Conservation (phyloP, 352 stramenopile genomes). For the Phytophthora chlamydospora region DNA sequence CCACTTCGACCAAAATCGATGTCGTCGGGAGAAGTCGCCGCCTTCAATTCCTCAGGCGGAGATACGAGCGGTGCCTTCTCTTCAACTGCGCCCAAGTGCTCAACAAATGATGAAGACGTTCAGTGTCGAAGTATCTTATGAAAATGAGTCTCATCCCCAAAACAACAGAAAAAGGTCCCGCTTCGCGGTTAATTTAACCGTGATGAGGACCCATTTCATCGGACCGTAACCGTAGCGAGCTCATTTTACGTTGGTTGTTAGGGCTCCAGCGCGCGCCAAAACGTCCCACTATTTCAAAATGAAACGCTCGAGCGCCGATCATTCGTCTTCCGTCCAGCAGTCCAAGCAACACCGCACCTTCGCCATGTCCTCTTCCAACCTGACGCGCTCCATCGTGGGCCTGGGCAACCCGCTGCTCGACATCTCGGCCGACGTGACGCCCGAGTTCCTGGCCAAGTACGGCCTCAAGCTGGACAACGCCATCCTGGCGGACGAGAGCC, state of each 20-base stretch:
- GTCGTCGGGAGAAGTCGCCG: no score
- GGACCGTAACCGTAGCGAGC: no score
- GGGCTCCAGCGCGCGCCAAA: not conserved
- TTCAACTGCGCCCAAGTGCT: no score
- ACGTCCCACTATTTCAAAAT: constrained; percentile 25
- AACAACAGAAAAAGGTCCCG: no score
- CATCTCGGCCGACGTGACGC: constrained; percentile 95
- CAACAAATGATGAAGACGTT: no score
- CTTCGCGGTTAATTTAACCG: no score
- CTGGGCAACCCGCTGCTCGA: constrained; percentile 99
- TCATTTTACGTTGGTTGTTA: constrained; percentile 23
- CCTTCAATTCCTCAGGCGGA: no score
- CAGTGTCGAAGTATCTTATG: no score
- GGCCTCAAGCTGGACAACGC: constrained; percentile 95
- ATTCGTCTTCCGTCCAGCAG: constrained; percentile 34
- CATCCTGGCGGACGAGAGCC: constrained; percentile 98
- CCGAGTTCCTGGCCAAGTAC: constrained; percentile 97
- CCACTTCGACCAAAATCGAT: no score
- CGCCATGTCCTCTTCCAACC: constrained; percentile 38
- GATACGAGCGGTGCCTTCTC: no score
- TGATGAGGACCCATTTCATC: no score
- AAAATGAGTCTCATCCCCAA: no score
- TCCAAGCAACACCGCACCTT: constrained; percentile 24
- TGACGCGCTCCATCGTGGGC: constrained; percentile 89
- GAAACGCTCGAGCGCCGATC: constrained; percentile 12